Conservation (phyloP, 1,284 basidiomycete species). For the Golubevia pallescens region DNA sequence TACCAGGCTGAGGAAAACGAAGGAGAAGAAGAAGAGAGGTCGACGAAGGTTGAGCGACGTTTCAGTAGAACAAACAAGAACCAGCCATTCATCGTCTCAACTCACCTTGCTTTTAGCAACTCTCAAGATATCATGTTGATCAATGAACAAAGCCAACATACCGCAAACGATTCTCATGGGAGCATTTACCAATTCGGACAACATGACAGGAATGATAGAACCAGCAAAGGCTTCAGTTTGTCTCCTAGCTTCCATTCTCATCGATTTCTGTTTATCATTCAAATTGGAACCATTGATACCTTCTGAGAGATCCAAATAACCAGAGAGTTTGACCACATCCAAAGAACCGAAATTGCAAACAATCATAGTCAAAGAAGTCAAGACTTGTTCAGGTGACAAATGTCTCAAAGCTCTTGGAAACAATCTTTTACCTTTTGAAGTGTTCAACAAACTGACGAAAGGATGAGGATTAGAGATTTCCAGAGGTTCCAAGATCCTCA, state of each 20-base stretch:
- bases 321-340: slow-evolving; percentile 68
- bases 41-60: background rate
- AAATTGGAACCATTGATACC: background rate
- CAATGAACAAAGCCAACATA: slow-evolving; percentile 59
- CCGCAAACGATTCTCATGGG: slow-evolving; percentile 56
- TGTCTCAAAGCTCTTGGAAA: slow-evolving; percentile 88
- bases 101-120: slow-evolving; percentile 33
- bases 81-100: background rate
- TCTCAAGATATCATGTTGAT: slow-evolving; percentile 48
- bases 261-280: background rate
- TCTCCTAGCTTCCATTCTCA: slow-evolving; percentile 31
- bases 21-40: background rate
- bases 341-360: slow-evolving; percentile 92
- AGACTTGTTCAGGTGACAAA: slow-evolving; percentile 78
- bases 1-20: slow-evolving; percentile 74
- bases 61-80: background rate
- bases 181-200: slow-evolving; percentile 38
- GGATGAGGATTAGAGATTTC: slow-evolving; percentile 79
- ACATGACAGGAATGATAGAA: slow-evolving; percentile 57
- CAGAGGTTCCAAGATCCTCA: slow-evolving; percentile 57
- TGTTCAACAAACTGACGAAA: slow-evolving; percentile 87
- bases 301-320: background rate
- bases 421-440: slow-evolving; percentile 90
- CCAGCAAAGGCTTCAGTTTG: slow-evolving; percentile 52
- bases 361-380: slow-evolving; percentile 86